Conservation (phyloP, 2,329 filamentous ascomycete genomes). For the Phyllosticta citrichinensis region DNA sequence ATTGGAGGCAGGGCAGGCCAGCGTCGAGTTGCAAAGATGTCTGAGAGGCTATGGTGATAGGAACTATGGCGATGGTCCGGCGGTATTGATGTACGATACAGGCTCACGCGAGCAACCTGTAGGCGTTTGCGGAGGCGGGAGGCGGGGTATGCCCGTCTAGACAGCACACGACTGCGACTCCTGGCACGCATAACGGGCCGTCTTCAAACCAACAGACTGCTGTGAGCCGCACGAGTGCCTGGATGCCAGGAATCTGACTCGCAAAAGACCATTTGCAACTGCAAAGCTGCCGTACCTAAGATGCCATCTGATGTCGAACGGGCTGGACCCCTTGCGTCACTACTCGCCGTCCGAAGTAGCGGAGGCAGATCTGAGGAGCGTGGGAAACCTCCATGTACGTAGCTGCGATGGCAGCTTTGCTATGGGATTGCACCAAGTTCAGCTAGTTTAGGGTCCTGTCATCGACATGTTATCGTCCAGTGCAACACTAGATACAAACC, state of each 20-base stretch:
- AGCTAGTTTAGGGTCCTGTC: background rate
- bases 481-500: no score
- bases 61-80: background rate
- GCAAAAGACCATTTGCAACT: background rate
- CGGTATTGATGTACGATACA: background rate
- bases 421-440: no score
- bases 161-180: background rate
- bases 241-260: background rate
- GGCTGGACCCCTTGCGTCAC: background rate
- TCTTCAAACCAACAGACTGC: background rate
- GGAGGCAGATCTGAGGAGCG: no score
- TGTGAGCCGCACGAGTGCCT: background rate
- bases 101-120: slow-evolving; percentile 5
- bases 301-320: no score
- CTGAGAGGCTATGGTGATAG: background rate
- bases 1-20: background rate
- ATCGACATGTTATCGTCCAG: background rate
- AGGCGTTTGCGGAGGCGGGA: background rate
- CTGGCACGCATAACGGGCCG: background rate
- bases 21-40: background rate
- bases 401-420: no score
- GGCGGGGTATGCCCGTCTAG: background rate
- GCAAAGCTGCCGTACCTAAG: background rate
- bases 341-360: background rate
- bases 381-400: no score